A percentile compares a stretch with the other conserved stretches of the same genome.
These are phyloP conservation scores for Neltuma alba DNA, from an alignment of 306 rosid species.

Conservation along the genomic window DNA sequence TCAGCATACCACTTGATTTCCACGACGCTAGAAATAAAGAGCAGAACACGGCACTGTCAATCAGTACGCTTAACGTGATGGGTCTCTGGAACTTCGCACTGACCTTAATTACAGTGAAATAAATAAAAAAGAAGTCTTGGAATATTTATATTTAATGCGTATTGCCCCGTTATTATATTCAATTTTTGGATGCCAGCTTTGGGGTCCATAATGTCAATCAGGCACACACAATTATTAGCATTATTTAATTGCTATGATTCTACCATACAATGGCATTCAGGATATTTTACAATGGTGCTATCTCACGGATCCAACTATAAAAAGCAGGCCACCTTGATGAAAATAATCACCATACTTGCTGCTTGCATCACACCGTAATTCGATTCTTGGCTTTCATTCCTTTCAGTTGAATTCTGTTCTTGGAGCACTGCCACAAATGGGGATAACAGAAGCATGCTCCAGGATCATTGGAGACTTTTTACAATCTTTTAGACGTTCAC, in stretches of 20 bases:
- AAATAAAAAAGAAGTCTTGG: neutral
- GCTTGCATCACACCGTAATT: neutral
- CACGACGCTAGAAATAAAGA: neutral
- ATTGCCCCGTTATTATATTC: slow-evolving; percentile 15
- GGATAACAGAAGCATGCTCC: slow-evolving; percentile 61
- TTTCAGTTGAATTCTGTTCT: neutral
- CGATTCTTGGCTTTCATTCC: neutral
- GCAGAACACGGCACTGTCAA: neutral
- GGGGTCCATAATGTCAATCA: slow-evolving; percentile 35
- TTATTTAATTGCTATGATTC: slow-evolving; percentile 33
- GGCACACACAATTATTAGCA: slow-evolving; percentile 29
- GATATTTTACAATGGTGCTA: slow-evolving; percentile 45
- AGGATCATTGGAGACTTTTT: slow-evolving; percentile 63
- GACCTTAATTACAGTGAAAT: slow-evolving; percentile 6
- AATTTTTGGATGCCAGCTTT: slow-evolving; percentile 48
- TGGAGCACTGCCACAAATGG: slow-evolving; percentile 44
- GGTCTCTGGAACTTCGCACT: slow-evolving; percentile 11
- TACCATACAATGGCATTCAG: slow-evolving; percentile 41
- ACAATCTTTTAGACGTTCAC: slow-evolving; percentile 50
- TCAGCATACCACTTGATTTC: neutral
- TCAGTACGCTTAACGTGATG: neutral
- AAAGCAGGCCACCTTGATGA: slow-evolving; percentile 12
- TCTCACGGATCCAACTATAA: slow-evolving; percentile 43
- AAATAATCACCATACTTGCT: neutral
- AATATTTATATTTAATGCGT: slow-evolving; percentile 9